Evolutionary conservation across 2,329 filamentous ascomycete species (phyloP).

Genomic region (Epichloe coenophiala): DNA sequence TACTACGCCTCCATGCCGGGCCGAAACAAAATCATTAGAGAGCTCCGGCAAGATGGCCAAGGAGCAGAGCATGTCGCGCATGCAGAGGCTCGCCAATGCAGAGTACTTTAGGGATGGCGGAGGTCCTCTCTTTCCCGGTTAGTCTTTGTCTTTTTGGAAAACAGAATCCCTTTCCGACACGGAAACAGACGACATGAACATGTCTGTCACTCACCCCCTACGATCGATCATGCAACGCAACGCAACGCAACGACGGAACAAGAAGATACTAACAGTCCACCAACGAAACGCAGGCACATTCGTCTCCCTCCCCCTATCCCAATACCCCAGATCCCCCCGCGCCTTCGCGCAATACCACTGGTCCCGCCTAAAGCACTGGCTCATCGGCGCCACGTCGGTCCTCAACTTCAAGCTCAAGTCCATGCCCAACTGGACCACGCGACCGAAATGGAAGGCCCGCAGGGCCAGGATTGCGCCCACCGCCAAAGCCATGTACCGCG

Average conservation of each 20-base stretch:
- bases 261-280: background rate
- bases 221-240: too few species aligned
- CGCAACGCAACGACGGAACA: background rate
- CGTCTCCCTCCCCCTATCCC: constrained; percentile 25
- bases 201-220: too few species aligned
- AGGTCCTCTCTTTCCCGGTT: constrained; percentile 22
- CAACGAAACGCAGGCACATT: constrained; percentile 28
- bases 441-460: constrained; percentile 29
- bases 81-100: constrained; percentile 17
- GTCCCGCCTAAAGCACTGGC: constrained; percentile 22
- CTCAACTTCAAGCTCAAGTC: constrained; percentile 30
- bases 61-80: constrained; percentile 17
- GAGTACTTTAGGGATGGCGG: constrained; percentile 21
- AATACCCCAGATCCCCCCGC: constrained; percentile 16
- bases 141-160: too few species aligned
- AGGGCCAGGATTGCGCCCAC: constrained; percentile 31
- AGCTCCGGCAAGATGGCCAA: constrained; percentile 14
- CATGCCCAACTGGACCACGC: constrained; percentile 28
- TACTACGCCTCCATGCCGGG: constrained; percentile 14
- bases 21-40: constrained; percentile 13
- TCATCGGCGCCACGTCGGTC: constrained; percentile 20
- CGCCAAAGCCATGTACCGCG: constrained; percentile 44
- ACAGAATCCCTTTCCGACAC: too few species aligned
- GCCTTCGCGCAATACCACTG: constrained; percentile 23
- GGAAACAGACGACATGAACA: too few species aligned